phyloP scores from a whole-genome alignment of 306 rosid genomes.

The Acacia confusa region DNA sequence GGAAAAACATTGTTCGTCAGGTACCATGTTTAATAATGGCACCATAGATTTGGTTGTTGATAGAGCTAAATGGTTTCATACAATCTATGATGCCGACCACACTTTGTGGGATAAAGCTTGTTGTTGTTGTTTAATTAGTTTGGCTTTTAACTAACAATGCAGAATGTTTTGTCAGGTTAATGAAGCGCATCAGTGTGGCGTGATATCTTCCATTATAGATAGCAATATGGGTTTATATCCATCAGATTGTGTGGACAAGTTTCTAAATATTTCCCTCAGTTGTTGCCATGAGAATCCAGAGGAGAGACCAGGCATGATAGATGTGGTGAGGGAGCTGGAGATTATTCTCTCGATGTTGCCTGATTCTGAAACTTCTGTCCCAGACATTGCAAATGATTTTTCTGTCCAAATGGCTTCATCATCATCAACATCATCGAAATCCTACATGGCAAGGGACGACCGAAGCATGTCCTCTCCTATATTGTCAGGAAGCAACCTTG shows the following conservation, averaged over 20 bases:
- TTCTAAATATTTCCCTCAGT: constrained; percentile 55
- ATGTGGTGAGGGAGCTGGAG: constrained; percentile 75
- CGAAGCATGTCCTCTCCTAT: constrained; percentile 36
- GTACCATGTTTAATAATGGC: constrained; percentile 29
- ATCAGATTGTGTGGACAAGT: constrained; percentile 54
- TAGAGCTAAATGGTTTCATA: too few relatives aligned
- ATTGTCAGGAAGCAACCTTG: constrained; percentile 57
- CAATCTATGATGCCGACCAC: too few relatives aligned
- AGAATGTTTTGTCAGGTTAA: constrained; percentile 51
- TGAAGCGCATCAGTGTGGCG: constrained; percentile 51
- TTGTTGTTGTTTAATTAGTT: not conserved
- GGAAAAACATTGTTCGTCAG: constrained; percentile 83
- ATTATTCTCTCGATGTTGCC: constrained; percentile 55
- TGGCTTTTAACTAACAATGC: not conserved
- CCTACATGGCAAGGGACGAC: constrained; percentile 34
- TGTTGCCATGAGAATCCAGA: constrained; percentile 68
- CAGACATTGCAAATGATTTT: constrained; percentile 40
- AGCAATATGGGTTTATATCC: constrained; percentile 58
- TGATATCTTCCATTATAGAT: constrained; percentile 53
- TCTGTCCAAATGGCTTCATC: constrained; percentile 40
- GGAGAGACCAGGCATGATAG: constrained; percentile 61
- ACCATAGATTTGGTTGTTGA: too few relatives aligned
- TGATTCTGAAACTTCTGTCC: constrained; percentile 42
- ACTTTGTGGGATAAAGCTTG: too few relatives aligned
- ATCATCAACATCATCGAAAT: constrained; percentile 32